Evolutionary conservation across 164 flowering plant genomes (phyloP).

Genomic region (Piper betle): DNA sequence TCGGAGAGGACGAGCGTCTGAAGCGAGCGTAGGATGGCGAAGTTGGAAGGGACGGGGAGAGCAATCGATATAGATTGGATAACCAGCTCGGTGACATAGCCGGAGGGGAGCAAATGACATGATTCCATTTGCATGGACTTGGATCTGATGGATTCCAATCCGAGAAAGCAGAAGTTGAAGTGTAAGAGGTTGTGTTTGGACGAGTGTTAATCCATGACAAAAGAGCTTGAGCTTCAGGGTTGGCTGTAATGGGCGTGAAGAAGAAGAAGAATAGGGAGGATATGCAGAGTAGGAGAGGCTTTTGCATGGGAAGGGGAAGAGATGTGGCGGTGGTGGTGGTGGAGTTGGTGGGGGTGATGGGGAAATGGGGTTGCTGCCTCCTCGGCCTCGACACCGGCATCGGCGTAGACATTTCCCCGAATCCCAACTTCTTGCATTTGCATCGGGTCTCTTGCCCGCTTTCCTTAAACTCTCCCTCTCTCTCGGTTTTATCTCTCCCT

Average conservation of each 20-base stretch:
- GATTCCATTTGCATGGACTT: conserved; percentile 52
- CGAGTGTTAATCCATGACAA: conserved; percentile 39
- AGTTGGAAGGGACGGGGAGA: conserved; percentile 34
- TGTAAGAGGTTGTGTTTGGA: conserved; percentile 2
- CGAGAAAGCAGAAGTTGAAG: conserved; percentile 12
- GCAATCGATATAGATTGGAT: conserved; percentile 35
- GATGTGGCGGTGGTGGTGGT: conserved; percentile 6
- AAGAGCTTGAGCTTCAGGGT: conserved; percentile 29
- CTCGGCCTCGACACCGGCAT: conserved; percentile 33
- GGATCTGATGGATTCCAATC: conserved; percentile 35
- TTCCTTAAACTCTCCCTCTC: conserved; percentile 5
- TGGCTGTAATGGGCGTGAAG: conserved; percentile 5
- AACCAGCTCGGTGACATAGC: conserved; percentile 29
- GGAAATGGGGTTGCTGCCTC: conserved; percentile 2
- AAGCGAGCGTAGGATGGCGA: conserved; percentile 35
- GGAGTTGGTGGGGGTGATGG: conserved; percentile 13
- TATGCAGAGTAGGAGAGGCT: conserved; percentile 1
- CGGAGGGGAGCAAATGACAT: conserved; percentile 31
- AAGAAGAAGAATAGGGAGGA: conserved; percentile 4
- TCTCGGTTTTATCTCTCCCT: not conserved
- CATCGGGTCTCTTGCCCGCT: conserved; percentile 54
- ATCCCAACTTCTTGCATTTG: conserved; percentile 34
- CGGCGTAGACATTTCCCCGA: conserved; percentile 54
- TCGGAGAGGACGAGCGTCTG: conserved; percentile 48
- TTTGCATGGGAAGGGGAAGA: too few species aligned